A percentile compares a stretch with the other conserved stretches of the same genome.
phyloP scores from a whole-genome alignment of 208 protist species.

The Trypanosoma lewisi region DNA sequence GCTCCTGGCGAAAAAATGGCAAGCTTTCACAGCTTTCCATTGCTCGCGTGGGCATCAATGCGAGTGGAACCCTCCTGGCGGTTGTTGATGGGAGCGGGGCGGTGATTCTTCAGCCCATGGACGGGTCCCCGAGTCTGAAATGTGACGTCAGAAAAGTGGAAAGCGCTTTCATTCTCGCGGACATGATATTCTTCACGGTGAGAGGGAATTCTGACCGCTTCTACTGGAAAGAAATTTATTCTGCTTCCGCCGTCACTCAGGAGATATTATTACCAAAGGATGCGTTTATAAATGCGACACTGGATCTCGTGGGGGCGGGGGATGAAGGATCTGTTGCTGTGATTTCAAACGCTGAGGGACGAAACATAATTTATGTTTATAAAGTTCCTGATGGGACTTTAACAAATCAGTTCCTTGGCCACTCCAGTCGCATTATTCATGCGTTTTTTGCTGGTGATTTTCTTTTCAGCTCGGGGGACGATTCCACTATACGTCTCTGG shows the following conservation, averaged over 20 bases:
- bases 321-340: slow-evolving; percentile 18
- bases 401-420: slow-evolving; percentile 49
- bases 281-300: slow-evolving; percentile 2
- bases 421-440: slow-evolving; percentile 36
- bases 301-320: slow-evolving; percentile 14
- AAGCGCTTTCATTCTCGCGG: slow-evolving; percentile 33
- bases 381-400: slow-evolving; percentile 20
- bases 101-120: slow-evolving; percentile 43
- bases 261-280: slow-evolving; percentile 25
- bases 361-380: slow-evolving; percentile 31
- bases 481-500: slow-evolving; percentile 65
- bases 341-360: slow-evolving; percentile 20
- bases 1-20: slow-evolving; percentile 50
- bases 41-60: slow-evolving; percentile 33
- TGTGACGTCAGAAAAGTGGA: slow-evolving; percentile 24
- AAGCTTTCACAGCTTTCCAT: slow-evolving; percentile 59
- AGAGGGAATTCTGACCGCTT: slow-evolving; percentile 15
- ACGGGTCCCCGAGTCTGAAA: slow-evolving; percentile 24
- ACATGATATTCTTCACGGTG: slow-evolving; percentile 34
- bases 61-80: slow-evolving; percentile 26
- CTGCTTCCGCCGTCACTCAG: background rate
- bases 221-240: slow-evolving; percentile 15
- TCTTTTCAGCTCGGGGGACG: slow-evolving; percentile 48
- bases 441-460: slow-evolving; percentile 63
- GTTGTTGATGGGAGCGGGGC: slow-evolving; percentile 26